These are phyloP conservation scores for Limnanthes douglasii DNA, from an alignment of 345 rosid species.

Conservation along the genomic window DNA sequence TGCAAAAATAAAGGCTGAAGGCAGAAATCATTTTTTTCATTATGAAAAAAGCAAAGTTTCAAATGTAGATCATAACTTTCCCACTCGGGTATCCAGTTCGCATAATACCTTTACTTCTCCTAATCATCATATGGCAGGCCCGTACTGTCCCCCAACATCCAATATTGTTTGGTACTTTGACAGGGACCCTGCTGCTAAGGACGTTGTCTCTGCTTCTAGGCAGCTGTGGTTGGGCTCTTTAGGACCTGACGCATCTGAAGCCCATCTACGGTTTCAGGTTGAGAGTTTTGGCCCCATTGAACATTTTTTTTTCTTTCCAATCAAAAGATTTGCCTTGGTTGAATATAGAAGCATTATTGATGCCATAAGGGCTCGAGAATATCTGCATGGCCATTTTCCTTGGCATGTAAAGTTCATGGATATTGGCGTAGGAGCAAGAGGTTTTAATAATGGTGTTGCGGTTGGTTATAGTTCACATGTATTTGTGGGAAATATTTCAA, in stretches of 20 bases:
- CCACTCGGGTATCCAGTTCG: constrained; percentile 17
- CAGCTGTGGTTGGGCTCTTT: constrained; percentile 80
- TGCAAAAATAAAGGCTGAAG: constrained; percentile 40
- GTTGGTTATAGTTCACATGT: constrained; percentile 67
- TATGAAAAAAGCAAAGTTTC: constrained; percentile 19
- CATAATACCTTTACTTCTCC: constrained; percentile 40
- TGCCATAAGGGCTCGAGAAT: constrained; percentile 82
- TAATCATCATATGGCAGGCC: constrained; percentile 25
- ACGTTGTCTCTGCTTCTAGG: constrained; percentile 71
- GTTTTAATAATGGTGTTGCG: constrained; percentile 62
- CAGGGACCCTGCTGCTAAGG: constrained; percentile 64
- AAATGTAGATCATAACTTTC: constrained; percentile 11
- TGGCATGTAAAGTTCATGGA: constrained; percentile 86
- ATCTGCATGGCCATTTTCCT: constrained; percentile 56
- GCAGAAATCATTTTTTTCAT: constrained; percentile 28
- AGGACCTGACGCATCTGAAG: constrained; percentile 70
- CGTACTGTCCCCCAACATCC: constrained; percentile 25
- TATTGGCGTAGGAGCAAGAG: constrained; percentile 73
- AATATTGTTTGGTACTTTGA: constrained; percentile 60
- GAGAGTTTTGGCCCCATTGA: constrained; percentile 81
- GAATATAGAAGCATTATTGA: constrained; percentile 84
- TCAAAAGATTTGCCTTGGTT: constrained; percentile 68
- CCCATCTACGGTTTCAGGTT: constrained; percentile 65
- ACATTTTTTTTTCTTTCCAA: constrained; percentile 57
- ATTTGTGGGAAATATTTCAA: constrained; percentile 62